Percentiles rank a stretch among this genome's conserved stretches.
Conservation (phyloP, 176 grass and related monocot genomes). For the Panicum miliaceum region DNA sequence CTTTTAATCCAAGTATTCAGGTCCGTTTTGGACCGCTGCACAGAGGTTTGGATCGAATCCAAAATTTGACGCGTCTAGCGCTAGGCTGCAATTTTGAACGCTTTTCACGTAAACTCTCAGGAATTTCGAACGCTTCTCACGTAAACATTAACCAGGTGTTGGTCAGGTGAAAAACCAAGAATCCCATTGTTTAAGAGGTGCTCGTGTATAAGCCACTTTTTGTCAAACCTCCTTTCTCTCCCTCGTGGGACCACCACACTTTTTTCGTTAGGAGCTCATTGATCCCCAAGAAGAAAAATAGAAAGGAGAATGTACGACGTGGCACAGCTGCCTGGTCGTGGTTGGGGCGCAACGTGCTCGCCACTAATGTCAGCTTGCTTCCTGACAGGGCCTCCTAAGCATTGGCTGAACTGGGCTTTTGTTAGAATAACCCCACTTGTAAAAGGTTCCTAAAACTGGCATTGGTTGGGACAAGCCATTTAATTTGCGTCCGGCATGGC, state of each 20-base stretch:
- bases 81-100: too few species aligned
- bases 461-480: constrained; percentile 15
- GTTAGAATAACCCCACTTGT: constrained; percentile 7
- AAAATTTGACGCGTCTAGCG: too few species aligned
- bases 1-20: not conserved
- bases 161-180: not conserved
- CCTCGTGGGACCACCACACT: not conserved
- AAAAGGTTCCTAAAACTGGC: constrained; percentile 10
- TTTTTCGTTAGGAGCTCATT: constrained; percentile 27
- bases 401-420: constrained; percentile 8
- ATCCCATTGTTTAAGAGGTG: too few species aligned
- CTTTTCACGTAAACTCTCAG: too few species aligned
- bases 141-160: too few species aligned
- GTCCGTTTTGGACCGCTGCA: not conserved
- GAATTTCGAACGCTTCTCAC: too few species aligned
- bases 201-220: not conserved
- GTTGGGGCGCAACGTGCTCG: constrained; percentile 33
- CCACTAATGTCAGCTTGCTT: constrained; percentile 38
- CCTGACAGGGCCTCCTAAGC: not conserved
- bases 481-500: not conserved
- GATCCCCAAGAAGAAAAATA: not conserved
- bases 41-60: too few species aligned
- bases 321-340: constrained; percentile 12
- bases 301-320: not conserved
- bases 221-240: not conserved